Conservation (phyloP, 176 grass and related monocot species). For the Triticum urartu region DNA sequence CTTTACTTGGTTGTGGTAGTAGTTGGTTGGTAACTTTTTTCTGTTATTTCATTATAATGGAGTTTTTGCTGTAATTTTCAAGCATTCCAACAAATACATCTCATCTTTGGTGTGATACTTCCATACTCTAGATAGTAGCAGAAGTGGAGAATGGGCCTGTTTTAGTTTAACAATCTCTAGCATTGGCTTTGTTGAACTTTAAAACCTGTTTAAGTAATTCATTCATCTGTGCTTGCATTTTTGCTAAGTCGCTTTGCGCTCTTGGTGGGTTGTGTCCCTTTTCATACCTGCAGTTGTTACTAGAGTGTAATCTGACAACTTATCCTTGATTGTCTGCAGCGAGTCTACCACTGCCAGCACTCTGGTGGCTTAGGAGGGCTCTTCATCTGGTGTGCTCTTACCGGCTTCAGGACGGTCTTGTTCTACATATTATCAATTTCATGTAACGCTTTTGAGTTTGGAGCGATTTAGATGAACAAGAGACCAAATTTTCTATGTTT, state of each 20-base stretch:
- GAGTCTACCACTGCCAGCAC: slow-evolving; percentile 79
- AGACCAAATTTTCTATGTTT: slow-evolving; percentile 47
- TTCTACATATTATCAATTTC: slow-evolving; percentile 33
- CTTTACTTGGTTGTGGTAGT: neutral
- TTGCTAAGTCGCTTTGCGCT: neutral
- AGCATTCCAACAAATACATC: too few relatives aligned
- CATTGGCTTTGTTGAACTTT: too few relatives aligned
- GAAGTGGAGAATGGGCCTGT: too few relatives aligned
- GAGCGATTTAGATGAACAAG: slow-evolving; percentile 40
- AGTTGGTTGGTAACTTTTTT: neutral
- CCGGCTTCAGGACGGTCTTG: slow-evolving; percentile 4
- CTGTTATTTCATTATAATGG: neutral
- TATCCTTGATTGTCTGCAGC: slow-evolving; percentile 32
- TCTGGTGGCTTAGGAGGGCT: slow-evolving; percentile 63
- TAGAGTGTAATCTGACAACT: neutral
- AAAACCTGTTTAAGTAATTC: neutral
- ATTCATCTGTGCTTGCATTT: neutral
- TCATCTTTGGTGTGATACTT: too few relatives aligned
- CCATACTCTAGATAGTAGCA: too few relatives aligned
- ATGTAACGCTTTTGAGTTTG: slow-evolving; percentile 48
- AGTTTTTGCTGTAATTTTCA: neutral
- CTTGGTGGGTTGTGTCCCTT: neutral
- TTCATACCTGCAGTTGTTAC: neutral
- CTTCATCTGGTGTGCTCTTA: slow-evolving; percentile 10
- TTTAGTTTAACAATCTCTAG: too few relatives aligned